Conservation (phyloP, 2,329 filamentous ascomycete species). For the Cladophialophora chaetospira region DNA sequence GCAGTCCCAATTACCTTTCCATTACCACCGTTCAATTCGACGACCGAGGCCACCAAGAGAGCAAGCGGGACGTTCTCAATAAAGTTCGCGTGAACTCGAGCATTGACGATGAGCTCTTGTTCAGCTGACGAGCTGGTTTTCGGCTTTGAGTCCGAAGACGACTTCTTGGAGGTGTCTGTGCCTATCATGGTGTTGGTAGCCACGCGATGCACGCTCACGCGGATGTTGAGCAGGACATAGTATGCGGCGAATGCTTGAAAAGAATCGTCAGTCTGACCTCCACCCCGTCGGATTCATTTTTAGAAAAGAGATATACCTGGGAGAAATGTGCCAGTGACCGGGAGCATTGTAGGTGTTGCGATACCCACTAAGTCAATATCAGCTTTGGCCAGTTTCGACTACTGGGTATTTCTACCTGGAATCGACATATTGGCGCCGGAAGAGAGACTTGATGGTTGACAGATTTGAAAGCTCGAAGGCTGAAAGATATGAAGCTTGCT, state of each 20-base stretch:
- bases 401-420: conserved; percentile 13
- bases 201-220: conserved; percentile 42
- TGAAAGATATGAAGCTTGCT: too few species aligned
- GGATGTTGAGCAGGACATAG: conserved; percentile 44
- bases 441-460: too few species aligned
- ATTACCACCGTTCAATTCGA: conserved; percentile 50
- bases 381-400: neutral
- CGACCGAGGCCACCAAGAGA: conserved; percentile 42
- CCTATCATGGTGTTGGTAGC: conserved; percentile 37
- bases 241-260: conserved; percentile 46
- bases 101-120: conserved; percentile 38
- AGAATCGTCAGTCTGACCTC: conserved; percentile 40
- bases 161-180: conserved; percentile 16
- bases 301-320: conserved; percentile 6
- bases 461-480: too few species aligned
- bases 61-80: conserved; percentile 48
- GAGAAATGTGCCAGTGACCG: conserved; percentile 31
- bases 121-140: conserved; percentile 5
- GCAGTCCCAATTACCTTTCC: conserved; percentile 42
- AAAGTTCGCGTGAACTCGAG: conserved; percentile 46
- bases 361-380: conserved; percentile 27
- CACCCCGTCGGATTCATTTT: neutral
- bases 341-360: conserved; percentile 35
- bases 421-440: conserved; percentile 20
- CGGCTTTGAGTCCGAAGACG: conserved; percentile 17